A percentile compares a stretch with the other conserved stretches of the same genome.
Conservation (phyloP, 805 yeast species). For the Ascoidea asiatica region DNA sequence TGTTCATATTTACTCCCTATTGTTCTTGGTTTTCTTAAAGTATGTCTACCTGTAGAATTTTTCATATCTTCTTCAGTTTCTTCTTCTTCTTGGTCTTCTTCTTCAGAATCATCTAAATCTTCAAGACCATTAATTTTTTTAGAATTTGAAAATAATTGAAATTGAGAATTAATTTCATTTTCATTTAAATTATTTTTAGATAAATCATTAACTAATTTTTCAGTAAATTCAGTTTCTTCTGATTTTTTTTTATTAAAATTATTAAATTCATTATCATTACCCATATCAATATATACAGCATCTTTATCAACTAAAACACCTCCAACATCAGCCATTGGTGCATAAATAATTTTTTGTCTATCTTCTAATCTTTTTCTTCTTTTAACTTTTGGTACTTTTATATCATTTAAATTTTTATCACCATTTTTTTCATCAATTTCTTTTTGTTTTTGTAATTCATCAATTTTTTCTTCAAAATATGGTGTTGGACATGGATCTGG, state of each 20-base stretch:
- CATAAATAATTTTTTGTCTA: conserved; percentile 85
- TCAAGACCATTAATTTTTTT: conserved; percentile 3
- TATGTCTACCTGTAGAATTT: neutral
- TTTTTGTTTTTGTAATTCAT: conserved; percentile 63
- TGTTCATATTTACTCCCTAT: conserved; percentile 32
- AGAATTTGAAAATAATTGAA: conserved; percentile 8
- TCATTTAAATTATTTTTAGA: conserved; percentile 9
- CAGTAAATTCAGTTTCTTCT: conserved; percentile 5
- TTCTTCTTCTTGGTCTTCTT: conserved; percentile 16
- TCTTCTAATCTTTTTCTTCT: conserved; percentile 90
- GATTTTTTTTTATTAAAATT: conserved; percentile 7
- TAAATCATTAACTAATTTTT: conserved; percentile 2
- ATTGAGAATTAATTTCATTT: conserved; percentile 1
- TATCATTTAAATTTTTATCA: conserved; percentile 17
- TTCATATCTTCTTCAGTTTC: neutral
- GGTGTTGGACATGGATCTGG: conserved; percentile 99
- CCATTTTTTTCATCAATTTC: conserved; percentile 54
- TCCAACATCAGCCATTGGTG: conserved; percentile 99
- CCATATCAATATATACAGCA: conserved; percentile 89
- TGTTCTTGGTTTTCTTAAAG: conserved; percentile 47
- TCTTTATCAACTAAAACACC: conserved; percentile 95
- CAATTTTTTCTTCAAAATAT: conserved; percentile 71
- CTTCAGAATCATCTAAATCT: conserved; percentile 5
- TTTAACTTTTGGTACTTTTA: conserved; percentile 25
- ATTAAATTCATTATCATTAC: conserved; percentile 20